Evolutionary conservation across 768 basidiomycete genomes (phyloP).

Genomic region (Coprinopsis cinerea): DNA sequence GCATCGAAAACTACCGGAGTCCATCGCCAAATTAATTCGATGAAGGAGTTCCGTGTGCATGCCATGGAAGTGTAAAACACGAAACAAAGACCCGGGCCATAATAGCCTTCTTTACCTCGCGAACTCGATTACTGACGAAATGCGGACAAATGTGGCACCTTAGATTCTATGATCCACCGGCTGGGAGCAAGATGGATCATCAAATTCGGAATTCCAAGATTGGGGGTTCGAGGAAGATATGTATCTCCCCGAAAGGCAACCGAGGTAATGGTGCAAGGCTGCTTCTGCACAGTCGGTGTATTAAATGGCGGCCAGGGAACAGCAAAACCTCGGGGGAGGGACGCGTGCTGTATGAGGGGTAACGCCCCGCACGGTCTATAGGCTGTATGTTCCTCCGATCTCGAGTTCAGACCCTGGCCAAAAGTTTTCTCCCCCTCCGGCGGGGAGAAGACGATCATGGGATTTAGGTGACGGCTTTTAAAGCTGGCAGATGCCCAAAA

Average conservation of each 20-base stretch:
- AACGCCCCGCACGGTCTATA: too few species aligned
- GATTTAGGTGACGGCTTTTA: constrained; percentile 2
- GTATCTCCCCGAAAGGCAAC: constrained; percentile 23
- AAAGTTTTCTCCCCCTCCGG: background rate
- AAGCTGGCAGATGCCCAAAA: constrained; percentile 9
- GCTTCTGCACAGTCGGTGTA: background rate
- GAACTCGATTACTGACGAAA: constrained; percentile 18
- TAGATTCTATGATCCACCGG: constrained; percentile 7
- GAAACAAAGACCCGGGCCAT: constrained; percentile 22
- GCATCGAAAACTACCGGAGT: constrained; percentile 14
- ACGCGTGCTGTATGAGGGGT: background rate
- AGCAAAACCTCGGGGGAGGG: background rate
- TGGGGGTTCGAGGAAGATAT: constrained; percentile 22
- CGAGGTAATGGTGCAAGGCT: constrained; percentile 12
- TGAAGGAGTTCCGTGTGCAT: constrained; percentile 20
- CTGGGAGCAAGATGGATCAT: constrained; percentile 5
- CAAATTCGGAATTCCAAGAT: constrained; percentile 16
- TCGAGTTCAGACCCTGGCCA: background rate
- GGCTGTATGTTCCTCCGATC: too few species aligned
- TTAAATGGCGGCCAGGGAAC: background rate
- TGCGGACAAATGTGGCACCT: constrained; percentile 19
- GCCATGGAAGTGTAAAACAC: constrained; percentile 20
- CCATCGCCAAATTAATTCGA: constrained; percentile 9
- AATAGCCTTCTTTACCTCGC: constrained; percentile 17
- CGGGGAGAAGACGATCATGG: background rate